phyloP scores from a whole-genome alignment of 192 early-diverging fungal species.

The Entomortierella beljakovae region DNA sequence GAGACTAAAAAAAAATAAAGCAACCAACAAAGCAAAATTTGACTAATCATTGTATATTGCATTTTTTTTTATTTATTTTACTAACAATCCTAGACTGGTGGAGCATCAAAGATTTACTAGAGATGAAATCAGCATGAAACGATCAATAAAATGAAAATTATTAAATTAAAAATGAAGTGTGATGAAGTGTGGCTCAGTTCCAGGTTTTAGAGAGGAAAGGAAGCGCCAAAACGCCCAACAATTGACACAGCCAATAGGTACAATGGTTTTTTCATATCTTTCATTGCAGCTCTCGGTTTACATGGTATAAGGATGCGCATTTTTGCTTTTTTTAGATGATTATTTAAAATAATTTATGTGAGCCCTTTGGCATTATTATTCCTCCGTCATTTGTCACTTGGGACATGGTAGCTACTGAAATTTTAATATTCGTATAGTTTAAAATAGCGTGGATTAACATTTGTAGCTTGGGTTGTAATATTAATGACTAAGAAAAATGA shows the following conservation, averaged over 20 bases:
- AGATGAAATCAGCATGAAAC: background rate
- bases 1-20: too few species aligned
- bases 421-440: too few species aligned
- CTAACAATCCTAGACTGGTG: slow-evolving; percentile 6
- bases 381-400: background rate
- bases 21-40: too few species aligned
- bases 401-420: too few species aligned
- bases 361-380: background rate
- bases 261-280: background rate
- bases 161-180: too few species aligned
- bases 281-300: background rate
- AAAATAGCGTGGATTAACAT: too few species aligned
- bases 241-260: background rate
- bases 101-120: slow-evolving; percentile 23
- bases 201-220: too few species aligned
- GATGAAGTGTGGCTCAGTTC: too few species aligned
- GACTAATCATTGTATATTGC: too few species aligned
- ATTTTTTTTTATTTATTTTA: background rate
- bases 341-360: background rate
- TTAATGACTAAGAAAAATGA: too few species aligned
- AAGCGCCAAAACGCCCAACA: background rate
- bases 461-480: too few species aligned
- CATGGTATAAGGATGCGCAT: background rate
- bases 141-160: background rate
- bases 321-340: background rate